Evolutionary conservation across 2,329 filamentous ascomycete species (phyloP).

Genomic region (Triangularia verruculosa): DNA sequence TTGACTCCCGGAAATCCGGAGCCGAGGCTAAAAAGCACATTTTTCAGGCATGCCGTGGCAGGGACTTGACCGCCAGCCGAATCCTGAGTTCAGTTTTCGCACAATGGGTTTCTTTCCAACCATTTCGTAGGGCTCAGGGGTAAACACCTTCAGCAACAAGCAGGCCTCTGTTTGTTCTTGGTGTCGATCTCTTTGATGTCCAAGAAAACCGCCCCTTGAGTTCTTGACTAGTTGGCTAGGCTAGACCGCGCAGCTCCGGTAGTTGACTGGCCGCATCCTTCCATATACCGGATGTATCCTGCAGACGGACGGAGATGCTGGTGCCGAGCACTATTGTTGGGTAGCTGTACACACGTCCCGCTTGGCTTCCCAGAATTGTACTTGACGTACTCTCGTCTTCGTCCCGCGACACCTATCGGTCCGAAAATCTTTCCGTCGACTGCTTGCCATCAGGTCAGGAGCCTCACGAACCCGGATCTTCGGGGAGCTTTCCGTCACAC

Average conservation of each 20-base stretch:
- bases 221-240: not conserved
- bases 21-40: slow-evolving; percentile 2
- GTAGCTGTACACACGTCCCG: not conserved
- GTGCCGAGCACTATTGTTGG: slow-evolving; percentile 10
- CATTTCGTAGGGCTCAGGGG: not conserved
- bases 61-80: not conserved
- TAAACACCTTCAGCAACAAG: not conserved
- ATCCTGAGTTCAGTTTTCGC: not conserved
- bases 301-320: slow-evolving; percentile 13
- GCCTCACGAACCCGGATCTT: slow-evolving; percentile 11
- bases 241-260: not conserved
- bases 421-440: slow-evolving; percentile 8
- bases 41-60: not conserved
- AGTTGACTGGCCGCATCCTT: slow-evolving; percentile 4
- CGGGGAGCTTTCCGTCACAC: slow-evolving; percentile 4
- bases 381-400: not conserved
- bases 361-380: not conserved
- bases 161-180: not conserved
- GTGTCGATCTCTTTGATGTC: not conserved
- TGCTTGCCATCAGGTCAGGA: not conserved
- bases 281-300: slow-evolving; percentile 13
- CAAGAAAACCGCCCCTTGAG: not conserved
- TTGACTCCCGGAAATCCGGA: slow-evolving; percentile 13
- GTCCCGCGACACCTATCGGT: slow-evolving; percentile 16
- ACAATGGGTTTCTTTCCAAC: not conserved